Evolutionary conservation across 1,139 yeast species (phyloP).

Genomic region (Keqinozyma sinolaborantium): DNA sequence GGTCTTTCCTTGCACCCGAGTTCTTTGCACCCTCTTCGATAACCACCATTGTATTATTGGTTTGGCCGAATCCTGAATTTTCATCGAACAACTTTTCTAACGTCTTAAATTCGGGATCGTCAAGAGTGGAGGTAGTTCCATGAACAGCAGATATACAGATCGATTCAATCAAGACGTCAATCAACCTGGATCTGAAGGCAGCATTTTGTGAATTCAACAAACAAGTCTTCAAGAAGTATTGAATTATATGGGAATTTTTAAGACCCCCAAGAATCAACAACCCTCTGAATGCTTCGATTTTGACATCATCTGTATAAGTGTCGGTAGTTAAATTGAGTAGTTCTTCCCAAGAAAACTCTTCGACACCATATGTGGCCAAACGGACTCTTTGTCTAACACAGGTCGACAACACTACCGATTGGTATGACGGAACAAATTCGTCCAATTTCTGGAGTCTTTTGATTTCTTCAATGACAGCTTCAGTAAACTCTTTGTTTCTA

Average conservation of each 20-base stretch:
- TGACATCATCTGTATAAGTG: slow-evolving; percentile 47
- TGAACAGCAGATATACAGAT: slow-evolving; percentile 69
- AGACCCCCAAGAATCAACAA: slow-evolving; percentile 74
- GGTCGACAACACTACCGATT: slow-evolving; percentile 52
- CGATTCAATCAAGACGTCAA: slow-evolving; percentile 45
- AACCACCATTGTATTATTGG: slow-evolving; percentile 38
- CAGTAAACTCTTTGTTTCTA: slow-evolving; percentile 19
- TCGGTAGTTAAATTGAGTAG: slow-evolving; percentile 50
- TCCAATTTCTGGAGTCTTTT: slow-evolving; percentile 78
- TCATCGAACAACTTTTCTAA: slow-evolving; percentile 23
- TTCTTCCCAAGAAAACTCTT: slow-evolving; percentile 48
- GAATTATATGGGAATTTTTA: slow-evolving; percentile 55
- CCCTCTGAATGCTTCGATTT: slow-evolving; percentile 70
- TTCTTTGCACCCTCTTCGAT: slow-evolving; percentile 48
- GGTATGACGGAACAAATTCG: slow-evolving; percentile 80
- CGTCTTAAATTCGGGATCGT: slow-evolving; percentile 55
- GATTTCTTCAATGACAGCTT: slow-evolving; percentile 43
- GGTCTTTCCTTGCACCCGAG: slow-evolving; percentile 44
- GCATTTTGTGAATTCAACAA: slow-evolving; percentile 52
- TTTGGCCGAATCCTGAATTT: slow-evolving; percentile 10
- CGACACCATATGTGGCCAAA: slow-evolving; percentile 57
- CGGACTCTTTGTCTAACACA: slow-evolving; percentile 58
- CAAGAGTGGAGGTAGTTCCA: slow-evolving; percentile 53
- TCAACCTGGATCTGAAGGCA: slow-evolving; percentile 48
- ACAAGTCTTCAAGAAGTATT: slow-evolving; percentile 58